phyloP scores from a whole-genome alignment of 2,329 filamentous ascomycete species.

The Colletotrichum musae region DNA sequence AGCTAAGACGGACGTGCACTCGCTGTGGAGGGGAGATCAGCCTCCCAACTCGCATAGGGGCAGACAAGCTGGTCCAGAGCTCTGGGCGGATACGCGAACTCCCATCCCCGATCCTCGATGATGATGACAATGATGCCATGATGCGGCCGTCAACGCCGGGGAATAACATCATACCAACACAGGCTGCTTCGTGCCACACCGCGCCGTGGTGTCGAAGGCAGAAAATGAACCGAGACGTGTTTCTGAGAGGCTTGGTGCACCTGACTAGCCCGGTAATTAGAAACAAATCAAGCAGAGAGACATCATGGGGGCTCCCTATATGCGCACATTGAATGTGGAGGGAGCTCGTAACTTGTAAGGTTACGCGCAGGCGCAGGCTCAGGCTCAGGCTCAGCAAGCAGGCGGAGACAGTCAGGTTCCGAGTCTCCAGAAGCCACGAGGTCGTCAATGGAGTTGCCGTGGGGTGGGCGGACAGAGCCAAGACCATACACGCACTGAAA shows the following conservation, averaged over 20 bases:
- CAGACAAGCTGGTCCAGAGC: slow-evolving; percentile 15
- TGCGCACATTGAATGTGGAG: too few relatives aligned
- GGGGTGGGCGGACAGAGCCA: slow-evolving; percentile 20
- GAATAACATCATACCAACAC: slow-evolving; percentile 18
- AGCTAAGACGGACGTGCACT: slow-evolving; percentile 16
- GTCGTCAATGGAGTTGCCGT: slow-evolving; percentile 24
- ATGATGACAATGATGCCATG: slow-evolving; percentile 23
- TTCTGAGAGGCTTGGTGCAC: slow-evolving; percentile 18
- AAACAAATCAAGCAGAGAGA: neutral
- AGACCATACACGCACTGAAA: slow-evolving; percentile 9
- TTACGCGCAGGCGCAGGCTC: neutral
- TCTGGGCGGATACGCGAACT: slow-evolving; percentile 1
- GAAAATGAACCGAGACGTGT: slow-evolving; percentile 15
- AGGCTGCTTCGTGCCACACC: neutral
- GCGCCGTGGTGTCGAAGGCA: neutral
- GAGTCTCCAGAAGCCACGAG: slow-evolving; percentile 33
- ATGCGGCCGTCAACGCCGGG: slow-evolving; percentile 5
- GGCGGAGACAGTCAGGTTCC: slow-evolving; percentile 21
- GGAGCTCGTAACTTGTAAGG: neutral
- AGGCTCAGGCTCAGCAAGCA: slow-evolving; percentile 10
- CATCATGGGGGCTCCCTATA: neutral
- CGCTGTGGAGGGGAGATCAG: slow-evolving; percentile 13
- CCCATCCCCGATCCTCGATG: neutral
- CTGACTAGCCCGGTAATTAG: slow-evolving; percentile 18
- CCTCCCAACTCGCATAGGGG: neutral